These are phyloP conservation scores for Arthromyces matolae DNA, from an alignment of 768 basidiomycete species.

Conservation along the genomic window DNA sequence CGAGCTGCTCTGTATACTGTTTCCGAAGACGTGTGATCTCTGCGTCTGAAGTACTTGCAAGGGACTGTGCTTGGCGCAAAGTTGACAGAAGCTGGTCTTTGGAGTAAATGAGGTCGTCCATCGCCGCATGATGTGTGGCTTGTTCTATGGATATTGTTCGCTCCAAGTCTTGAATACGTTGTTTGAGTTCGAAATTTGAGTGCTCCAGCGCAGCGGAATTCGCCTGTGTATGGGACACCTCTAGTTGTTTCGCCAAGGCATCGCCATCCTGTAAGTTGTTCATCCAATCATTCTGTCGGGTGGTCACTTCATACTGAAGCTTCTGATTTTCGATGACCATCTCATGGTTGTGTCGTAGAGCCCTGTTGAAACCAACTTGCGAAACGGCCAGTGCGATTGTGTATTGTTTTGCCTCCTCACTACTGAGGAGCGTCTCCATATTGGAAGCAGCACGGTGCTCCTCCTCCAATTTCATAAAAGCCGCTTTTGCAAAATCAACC, in stretches of 20 bases:
- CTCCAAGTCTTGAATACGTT: slow-evolving; percentile 20
- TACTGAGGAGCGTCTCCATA: neutral
- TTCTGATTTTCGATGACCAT: slow-evolving; percentile 5
- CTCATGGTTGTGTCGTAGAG: slow-evolving; percentile 3
- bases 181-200: slow-evolving; percentile 19
- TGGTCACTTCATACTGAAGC: slow-evolving; percentile 6
- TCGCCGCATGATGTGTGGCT: slow-evolving; percentile 20
- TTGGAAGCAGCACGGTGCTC: slow-evolving; percentile 8
- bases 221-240: slow-evolving; percentile 13
- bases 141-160: slow-evolving; percentile 15
- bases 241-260: slow-evolving; percentile 10
- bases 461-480: slow-evolving; percentile 7
- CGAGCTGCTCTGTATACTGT: slow-evolving; percentile 35
- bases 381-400: slow-evolving; percentile 25
- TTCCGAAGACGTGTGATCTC: slow-evolving; percentile 30
- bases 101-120: slow-evolving; percentile 25
- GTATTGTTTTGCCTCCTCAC: slow-evolving; percentile 16
- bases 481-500: slow-evolving; percentile 9
- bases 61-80: slow-evolving; percentile 23
- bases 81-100: slow-evolving; percentile 26
- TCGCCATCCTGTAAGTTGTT: slow-evolving; percentile 1
- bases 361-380: slow-evolving; percentile 11
- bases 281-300: slow-evolving; percentile 5
- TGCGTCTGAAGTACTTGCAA: slow-evolving; percentile 22
- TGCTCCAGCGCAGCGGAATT: slow-evolving; percentile 14